Conservation (phyloP, 371 early-diverging fungal genomes). For the Coemansia sp. region DNA sequence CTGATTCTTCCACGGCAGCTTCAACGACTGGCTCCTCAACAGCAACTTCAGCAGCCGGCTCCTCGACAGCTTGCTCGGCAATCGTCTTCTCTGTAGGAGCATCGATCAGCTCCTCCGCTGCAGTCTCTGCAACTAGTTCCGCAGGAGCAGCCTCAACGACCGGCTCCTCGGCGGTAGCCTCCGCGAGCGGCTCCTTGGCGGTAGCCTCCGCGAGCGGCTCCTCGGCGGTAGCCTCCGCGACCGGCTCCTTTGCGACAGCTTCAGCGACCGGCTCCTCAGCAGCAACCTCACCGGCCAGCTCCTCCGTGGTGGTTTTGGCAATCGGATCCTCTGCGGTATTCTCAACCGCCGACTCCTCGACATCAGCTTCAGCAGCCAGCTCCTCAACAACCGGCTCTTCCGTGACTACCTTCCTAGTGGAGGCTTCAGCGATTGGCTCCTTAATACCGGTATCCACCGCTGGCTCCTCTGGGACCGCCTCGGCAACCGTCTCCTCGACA, state of each 20-base stretch:
- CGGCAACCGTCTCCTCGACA: not conserved
- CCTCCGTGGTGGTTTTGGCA: not conserved
- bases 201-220: too few relatives aligned
- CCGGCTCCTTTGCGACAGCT: not conserved
- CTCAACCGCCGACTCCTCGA: not conserved
- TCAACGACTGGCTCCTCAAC: constrained; percentile 1
- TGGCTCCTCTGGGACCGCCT: not conserved
- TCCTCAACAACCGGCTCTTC: not conserved
- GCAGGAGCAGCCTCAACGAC: not conserved
- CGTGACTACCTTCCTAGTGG: not conserved
- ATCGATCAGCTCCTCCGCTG: not conserved
- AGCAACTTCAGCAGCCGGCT: not conserved
- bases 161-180: not conserved
- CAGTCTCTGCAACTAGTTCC: not conserved
- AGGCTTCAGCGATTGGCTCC: not conserved
- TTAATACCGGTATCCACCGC: not conserved
- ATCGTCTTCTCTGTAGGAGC: not conserved
- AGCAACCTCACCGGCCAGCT: too few relatives aligned
- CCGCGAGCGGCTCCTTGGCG: too few relatives aligned
- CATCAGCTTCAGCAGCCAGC: not conserved
- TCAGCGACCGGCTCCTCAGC: not conserved
- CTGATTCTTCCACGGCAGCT: not conserved
- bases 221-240: too few relatives aligned
- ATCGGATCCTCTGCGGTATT: not conserved
- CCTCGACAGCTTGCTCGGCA: not conserved